Evolutionary conservation across 371 early-diverging fungal species (phyloP).

Genomic region (Mortierella sp.): DNA sequence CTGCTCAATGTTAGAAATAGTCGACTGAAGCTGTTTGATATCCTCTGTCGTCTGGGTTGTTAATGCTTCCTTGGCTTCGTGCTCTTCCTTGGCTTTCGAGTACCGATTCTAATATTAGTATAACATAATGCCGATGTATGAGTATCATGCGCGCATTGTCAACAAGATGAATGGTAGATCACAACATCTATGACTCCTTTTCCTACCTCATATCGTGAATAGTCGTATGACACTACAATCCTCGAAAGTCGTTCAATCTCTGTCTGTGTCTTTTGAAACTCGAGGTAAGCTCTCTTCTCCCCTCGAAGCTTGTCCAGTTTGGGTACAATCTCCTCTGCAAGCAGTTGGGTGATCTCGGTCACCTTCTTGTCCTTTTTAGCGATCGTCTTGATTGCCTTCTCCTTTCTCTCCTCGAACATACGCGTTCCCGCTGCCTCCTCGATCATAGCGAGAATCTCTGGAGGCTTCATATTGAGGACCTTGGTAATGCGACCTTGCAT

Average conservation of each 20-base stretch:
- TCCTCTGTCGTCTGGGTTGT: conserved; percentile 33
- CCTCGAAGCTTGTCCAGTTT: conserved; percentile 92
- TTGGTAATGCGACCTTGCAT: conserved; percentile 99
- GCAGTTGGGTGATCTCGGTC: conserved; percentile 90
- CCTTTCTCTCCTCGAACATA: conserved; percentile 98
- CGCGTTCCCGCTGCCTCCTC: conserved; percentile 99
- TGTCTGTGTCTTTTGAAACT: conserved; percentile 92
- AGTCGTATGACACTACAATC: conserved; percentile 89
- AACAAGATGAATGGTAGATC: background rate
- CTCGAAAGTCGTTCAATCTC: conserved; percentile 90
- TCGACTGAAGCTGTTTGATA: conserved; percentile 30
- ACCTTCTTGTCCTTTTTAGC: conserved; percentile 97
- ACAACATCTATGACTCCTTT: background rate
- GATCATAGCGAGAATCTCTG: conserved; percentile 96
- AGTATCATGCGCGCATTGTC: background rate
- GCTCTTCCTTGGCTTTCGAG: conserved; percentile 35
- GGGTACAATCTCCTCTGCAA: conserved; percentile 94
- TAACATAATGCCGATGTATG: background rate
- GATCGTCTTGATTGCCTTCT: conserved; percentile 95
- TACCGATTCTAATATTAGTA: conserved; percentile 32
- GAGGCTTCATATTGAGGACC: conserved; percentile 99
- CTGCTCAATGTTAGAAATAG: conserved; percentile 50
- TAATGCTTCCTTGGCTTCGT: conserved; percentile 32
- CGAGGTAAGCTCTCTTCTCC: conserved; percentile 92
- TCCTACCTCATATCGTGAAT: conserved; percentile 69